Evolutionary conservation across 345 rosid genomes (phyloP), one percentile per base, ranked within the genome.

Genomic region (Salix dunnii): DNA sequence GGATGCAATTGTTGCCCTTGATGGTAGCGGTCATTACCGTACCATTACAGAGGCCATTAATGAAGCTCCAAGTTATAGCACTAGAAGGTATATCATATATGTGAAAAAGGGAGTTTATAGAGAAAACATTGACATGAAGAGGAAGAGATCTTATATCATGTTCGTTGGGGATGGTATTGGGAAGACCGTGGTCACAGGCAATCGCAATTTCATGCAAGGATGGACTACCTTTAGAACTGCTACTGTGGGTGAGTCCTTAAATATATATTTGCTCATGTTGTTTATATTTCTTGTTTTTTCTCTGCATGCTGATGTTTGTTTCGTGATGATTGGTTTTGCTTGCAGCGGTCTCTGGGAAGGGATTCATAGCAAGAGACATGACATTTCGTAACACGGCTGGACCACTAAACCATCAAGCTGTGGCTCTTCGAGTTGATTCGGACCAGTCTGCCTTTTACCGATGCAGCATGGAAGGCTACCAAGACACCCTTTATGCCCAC

Each of bases 201-300:
- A 74, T 58, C 78, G 84, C 23, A 70, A 81, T 58, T 81, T 81
- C 68, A 64, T 77, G 76, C 84, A 81, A 65, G 84, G 84, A n/a
- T 81, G 81, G 81, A 81, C 84, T 6, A 74, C 84, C 2, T 82
- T 82, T 55, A 75, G 84, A 77, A 82, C 84, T 14, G 79, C 81
- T 1, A 82, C 84, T 0, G 78, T 82, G 3, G 84, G 84, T 82
- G 21, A 82, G 84, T 76, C 20, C 42, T 28, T 36, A 11, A 38
- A 3, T 20, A 49, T 3, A 16, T 33, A 49, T 3, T 14, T 33
- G 13, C 7, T 36, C 12, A 28, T 49, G 14, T 4, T 23, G 21
- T 55, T 7, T 5, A 27, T 31, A 13, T 33, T 36, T 33, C 36
- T 33, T 33, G 36, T 5, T 33, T 33, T 33, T 31, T 33, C 6